phyloP scores from a whole-genome alignment of 768 basidiomycete genomes.

The Gymnopilus junonius region DNA sequence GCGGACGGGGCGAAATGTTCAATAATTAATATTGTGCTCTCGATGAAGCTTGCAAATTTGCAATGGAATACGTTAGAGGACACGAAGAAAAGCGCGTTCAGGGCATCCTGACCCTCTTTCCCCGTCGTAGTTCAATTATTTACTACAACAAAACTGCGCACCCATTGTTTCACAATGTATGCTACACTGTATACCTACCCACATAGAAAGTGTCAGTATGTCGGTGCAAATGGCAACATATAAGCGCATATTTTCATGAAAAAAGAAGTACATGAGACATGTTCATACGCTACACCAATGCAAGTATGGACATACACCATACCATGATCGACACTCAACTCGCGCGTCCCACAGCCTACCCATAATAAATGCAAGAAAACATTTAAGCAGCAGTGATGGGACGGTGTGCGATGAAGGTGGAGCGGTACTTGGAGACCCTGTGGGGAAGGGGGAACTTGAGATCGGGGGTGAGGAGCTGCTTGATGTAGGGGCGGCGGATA shows the following conservation, averaged over 20 bases:
- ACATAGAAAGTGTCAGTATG: too few species aligned
- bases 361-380: not conserved
- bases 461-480: conserved; percentile 86
- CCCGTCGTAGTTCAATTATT: too few species aligned
- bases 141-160: too few species aligned
- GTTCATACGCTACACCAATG: not conserved
- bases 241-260: not conserved
- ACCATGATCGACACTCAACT: not conserved
- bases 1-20: too few species aligned
- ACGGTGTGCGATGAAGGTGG: conserved; percentile 80
- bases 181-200: too few species aligned
- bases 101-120: too few species aligned
- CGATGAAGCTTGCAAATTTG: too few species aligned
- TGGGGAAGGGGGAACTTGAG: conserved; percentile 98
- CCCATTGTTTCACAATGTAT: too few species aligned
- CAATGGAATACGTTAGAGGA: too few species aligned
- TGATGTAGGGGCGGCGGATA: conserved; percentile 96
- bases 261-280: not conserved
- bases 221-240: not conserved
- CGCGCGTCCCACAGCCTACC: not conserved
- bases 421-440: conserved; percentile 77
- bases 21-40: too few species aligned
- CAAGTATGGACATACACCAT: not conserved
- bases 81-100: too few species aligned
- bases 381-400: conserved; percentile 52